Evolutionary conservation across 169 alveolate species (phyloP).

Genomic region (Miamiensis avidus): DNA sequence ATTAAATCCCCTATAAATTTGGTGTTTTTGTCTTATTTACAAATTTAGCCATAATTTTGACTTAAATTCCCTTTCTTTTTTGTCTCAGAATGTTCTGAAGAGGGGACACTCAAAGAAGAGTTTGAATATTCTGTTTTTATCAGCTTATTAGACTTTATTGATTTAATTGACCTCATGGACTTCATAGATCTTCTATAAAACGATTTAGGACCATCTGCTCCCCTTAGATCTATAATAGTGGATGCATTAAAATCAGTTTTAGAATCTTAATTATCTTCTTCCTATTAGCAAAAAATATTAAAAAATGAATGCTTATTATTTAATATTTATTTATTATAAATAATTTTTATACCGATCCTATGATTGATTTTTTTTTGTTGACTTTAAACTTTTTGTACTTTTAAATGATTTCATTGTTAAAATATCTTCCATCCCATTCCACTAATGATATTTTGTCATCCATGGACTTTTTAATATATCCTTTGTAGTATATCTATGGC

Average conservation of each 20-base stretch:
- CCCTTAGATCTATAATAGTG: not conserved
- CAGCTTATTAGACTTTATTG: not conserved
- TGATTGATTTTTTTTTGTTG: not conserved
- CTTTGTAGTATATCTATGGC: slow-evolving; percentile 7
- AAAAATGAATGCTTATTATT: too few relatives aligned
- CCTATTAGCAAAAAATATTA: too few relatives aligned
- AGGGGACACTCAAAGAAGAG: not conserved
- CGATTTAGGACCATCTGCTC: not conserved
- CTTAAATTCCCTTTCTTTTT: not conserved
- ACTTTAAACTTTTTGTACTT: not conserved
- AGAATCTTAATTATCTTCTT: not conserved
- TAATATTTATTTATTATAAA: too few relatives aligned
- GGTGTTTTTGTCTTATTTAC: not conserved
- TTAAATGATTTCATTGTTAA: not conserved
- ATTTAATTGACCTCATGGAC: not conserved
- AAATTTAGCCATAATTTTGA: not conserved
- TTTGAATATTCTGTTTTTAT: not conserved
- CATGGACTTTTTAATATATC: slow-evolving; percentile 7
- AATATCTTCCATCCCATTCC: not conserved
- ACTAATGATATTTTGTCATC: not conserved
- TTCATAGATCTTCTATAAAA: not conserved
- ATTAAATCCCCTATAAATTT: not conserved
- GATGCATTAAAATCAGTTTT: not conserved
- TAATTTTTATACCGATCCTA: not conserved
- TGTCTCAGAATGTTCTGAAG: not conserved